Base-by-base conservation (phyloP, 108 stramenopile species). In the Skeletonema potamos region DNA sequence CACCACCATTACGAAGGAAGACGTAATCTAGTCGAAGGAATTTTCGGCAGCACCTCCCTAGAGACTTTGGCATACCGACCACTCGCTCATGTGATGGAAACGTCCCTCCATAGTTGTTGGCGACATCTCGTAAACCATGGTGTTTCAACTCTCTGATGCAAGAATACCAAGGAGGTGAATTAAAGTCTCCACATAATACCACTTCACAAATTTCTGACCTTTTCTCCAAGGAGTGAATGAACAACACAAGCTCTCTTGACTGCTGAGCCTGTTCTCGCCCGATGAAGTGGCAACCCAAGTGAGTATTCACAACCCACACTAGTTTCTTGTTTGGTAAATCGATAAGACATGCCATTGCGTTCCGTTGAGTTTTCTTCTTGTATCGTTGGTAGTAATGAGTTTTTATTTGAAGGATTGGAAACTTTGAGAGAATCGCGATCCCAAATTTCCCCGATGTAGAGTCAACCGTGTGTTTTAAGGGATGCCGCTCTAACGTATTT, bases 21-120 rank as follows among this genome's bases (percentile, higher is more conserved):
- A 68, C 58, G 34, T 68, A 68, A 68, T 68, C 68, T 56, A 68
- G 39, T 24, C 68, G 55, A 22, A 68, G 34, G 15, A 68, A 36
- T 41, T 41, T 57, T 15, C 32, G 8, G 58, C 8, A 4, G 27
- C 66, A 57, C 37, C 22, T 44, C 13, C 18, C 30, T 29, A 3
- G 5, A 58, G 27, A n/a, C n/a, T n/a, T n/a, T n/a, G 37, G 55
- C 32, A 68, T 26, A 30, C 68, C 26, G 41, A 68, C 6, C 55
- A 39, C 66, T 55, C 26, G 20, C 29, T 20, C 46, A 30, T 67
- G 48, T 18, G 66, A 68, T 37, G 68, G 68, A 24, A 68, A 68
- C 6, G 68, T 68, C 6, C 68, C 68, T 1, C 68, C 68, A 29
- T 13, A 24, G 0, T 36, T 34, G 27, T 22, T 34, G 20, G 56